Evolutionary conservation across 768 basidiomycete species (phyloP), one percentile per base, ranked within the genome.

Genomic region (Collybia nuda): DNA sequence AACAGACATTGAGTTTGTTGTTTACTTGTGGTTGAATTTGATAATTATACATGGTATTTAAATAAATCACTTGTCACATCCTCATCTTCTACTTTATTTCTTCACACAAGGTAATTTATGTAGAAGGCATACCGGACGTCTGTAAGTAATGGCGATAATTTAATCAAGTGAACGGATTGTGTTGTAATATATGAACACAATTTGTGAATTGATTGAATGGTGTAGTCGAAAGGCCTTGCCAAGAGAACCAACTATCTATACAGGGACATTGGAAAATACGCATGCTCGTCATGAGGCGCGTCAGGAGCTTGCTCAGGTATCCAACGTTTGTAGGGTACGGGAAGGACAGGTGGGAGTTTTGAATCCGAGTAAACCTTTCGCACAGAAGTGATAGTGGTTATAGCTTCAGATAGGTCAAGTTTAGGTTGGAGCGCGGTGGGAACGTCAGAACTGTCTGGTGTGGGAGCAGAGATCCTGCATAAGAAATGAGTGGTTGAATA

Each of bases 261-360:
- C 51, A 91, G 63, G 39, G 72, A 61, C 90, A 93, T 90, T 9
- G 90, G 90, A 71, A 91, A 96, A 69, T 94, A 94, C 2, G 86
- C 74, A 61, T 86, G 67, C 39, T 86, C 84, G 52, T 85, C 85
- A 62, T 94, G 92, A 17, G 93, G 93, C n/a, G 90, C 84, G 59
- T 88, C 81, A 2, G 82, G 82, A 2, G 88, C 81, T 38, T 76
- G 69, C 62, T 84, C 69, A 4, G 93, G 88, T 32, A 73, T 70
- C 94, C 94, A 97, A 51, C 80, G 81, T 66, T 77, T 81, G 71
- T 79, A 77, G 1, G 87, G 66, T 22, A 72, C 79, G 17, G 91
- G 85, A n/a, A 90, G 74, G 2, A 70, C 68, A 21, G 93, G 93
- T 11, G 93, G 93, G 18, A 93, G 75, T 39, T 75, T 84, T 29